These are phyloP conservation scores for Mortierella sp. DNA, from an alignment of 371 early-diverging fungal species.

Conservation along the genomic window DNA sequence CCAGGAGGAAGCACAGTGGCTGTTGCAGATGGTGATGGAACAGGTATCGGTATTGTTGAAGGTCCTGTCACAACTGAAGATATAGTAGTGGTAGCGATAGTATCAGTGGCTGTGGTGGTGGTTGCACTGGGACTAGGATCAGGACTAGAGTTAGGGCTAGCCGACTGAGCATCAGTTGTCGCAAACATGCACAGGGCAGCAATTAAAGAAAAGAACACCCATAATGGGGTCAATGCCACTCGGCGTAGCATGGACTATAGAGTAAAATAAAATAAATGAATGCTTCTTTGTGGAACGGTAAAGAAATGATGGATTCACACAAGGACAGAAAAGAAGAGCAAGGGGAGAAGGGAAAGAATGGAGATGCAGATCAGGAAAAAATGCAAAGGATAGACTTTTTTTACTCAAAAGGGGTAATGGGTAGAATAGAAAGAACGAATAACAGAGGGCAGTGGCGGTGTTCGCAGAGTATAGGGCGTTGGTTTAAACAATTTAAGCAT, in stretches of 20 bases:
- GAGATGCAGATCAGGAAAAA: neutral
- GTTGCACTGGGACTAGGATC: neutral
- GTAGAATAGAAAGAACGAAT: too few species aligned
- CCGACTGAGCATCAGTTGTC: neutral
- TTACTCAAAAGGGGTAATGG: too few species aligned
- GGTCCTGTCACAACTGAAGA: conserved; percentile 7
- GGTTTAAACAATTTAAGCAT: neutral
- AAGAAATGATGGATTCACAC: neutral
- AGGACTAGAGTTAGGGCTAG: neutral
- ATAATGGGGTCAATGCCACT: neutral
- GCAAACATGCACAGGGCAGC: neutral
- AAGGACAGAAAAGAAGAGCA: too few species aligned
- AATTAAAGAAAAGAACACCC: conserved; percentile 15
- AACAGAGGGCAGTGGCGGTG: too few species aligned
- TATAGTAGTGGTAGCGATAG: neutral
- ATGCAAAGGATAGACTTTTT: neutral
- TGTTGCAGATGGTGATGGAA: conserved; percentile 15
- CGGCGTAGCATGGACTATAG: conserved; percentile 7
- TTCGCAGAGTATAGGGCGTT: too few species aligned
- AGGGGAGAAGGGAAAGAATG: neutral
- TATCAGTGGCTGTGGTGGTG: too few species aligned
- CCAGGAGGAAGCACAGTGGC: conserved; percentile 21
- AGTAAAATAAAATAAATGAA: neutral
- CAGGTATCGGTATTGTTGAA: conserved; percentile 17
- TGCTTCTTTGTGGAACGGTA: neutral